These are phyloP conservation scores for Zizania latifolia DNA, from an alignment of 176 grass and related monocot genomes.

Conservation along the genomic window DNA sequence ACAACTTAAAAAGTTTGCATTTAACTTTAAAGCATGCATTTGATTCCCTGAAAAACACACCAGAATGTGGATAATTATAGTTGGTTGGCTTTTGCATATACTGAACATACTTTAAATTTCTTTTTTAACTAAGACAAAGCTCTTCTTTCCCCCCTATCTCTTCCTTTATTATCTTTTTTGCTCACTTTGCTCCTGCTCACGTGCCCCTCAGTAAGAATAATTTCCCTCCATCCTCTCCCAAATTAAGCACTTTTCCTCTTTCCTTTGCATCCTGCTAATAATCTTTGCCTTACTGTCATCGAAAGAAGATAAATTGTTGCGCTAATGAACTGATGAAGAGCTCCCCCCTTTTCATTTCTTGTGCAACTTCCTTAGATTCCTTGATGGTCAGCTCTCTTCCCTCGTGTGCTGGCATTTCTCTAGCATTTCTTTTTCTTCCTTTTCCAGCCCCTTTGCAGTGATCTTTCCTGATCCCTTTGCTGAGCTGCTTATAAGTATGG, in stretches of 20 bases:
- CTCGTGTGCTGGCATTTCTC: not conserved
- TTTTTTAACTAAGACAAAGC: conserved; percentile 17
- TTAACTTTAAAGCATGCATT: not conserved
- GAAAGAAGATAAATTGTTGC: conserved; percentile 21
- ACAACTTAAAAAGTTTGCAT: conserved; percentile 4
- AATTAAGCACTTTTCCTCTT: conserved; percentile 20
- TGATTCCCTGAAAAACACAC: conserved; percentile 10
- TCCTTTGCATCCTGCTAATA: not conserved
- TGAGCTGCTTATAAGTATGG: conserved; percentile 24
- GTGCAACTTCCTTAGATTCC: conserved; percentile 30
- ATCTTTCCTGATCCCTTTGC: not conserved
- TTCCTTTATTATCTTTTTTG: conserved; percentile 17
- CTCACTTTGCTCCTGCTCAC: conserved; percentile 24
- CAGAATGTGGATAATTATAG: not conserved
- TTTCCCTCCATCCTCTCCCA: conserved; percentile 1
- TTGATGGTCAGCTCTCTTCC: conserved; percentile 5
- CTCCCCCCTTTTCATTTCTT: conserved; percentile 9
- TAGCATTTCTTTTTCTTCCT: not conserved
- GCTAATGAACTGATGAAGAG: not conserved
- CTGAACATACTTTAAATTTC: not conserved
- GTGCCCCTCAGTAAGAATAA: not conserved
- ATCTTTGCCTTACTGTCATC: not conserved
- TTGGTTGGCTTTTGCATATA: conserved; percentile 4
- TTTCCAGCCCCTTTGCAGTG: not conserved
- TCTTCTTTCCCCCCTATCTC: conserved; percentile 16